Base-by-base conservation (phyloP, 2,329 filamentous ascomycete species). In the Apiospora aurea region DNA sequence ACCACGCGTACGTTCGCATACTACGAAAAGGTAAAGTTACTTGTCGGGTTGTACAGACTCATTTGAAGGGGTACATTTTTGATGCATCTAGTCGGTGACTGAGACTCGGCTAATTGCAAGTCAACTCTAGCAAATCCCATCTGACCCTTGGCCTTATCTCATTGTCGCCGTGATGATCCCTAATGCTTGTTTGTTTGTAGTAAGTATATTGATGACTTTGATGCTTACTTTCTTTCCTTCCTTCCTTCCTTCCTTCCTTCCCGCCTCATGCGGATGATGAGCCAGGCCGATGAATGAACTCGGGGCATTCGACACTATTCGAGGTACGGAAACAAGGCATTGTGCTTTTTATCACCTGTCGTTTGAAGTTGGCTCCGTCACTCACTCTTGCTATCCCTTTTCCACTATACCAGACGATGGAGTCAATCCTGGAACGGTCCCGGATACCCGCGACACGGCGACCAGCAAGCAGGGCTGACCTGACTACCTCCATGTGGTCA, bases 21-120 rank as follows among this genome's bases (percentile, higher is more conserved):
- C 57, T n/a, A 29, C 26, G 14, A 49, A 10, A 18, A 10, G 10
- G 21, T n/a, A 10, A 49, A 7, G 21, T 46, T 49, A 41, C 57
- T 41, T 64, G 34, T 64, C 57, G 18, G 38, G 57, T 41, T 64
- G 57, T 64, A 64, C 57, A 64, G n/a, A n/a, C n/a, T 11, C 57
- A 64, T 18, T 4, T 4, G 29, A 26, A 10, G 24, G 24, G 8
- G n/a, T 51, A 51, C 49, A 7, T 38, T 38, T 29, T 38, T 38
- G 34, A 41, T 64, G 57, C 57, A 64, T 10, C 6, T 64, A 64
- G 34, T 64, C 34, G 34, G 57, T 24, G 14, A 34, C 57, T 34
- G 34, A 64, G 57, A 24, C 34, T 64, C 57, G 57, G 57, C 57
- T 64, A 41, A 64, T 64, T 64, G 57, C 57, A 64, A 64, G 34